phyloP scores from a whole-genome alignment of 2,329 filamentous ascomycete species.

The Penicillium verrucosum region DNA sequence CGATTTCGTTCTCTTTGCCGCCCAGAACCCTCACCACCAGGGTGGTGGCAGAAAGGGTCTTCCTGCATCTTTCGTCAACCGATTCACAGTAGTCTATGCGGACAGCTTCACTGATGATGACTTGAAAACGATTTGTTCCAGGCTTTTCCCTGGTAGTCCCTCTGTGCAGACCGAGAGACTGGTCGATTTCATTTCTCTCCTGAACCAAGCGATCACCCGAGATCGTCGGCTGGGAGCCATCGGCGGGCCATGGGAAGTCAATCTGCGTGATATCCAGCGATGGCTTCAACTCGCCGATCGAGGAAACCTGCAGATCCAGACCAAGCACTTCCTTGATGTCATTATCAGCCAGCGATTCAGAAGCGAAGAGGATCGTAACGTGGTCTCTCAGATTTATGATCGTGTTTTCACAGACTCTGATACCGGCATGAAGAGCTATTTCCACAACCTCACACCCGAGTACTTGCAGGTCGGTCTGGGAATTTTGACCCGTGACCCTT shows the following conservation, averaged over 20 bases:
- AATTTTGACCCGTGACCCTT: conserved; percentile 58
- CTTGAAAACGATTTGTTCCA: conserved; percentile 74
- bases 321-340: conserved; percentile 74
- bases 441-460: conserved; percentile 65
- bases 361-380: conserved; percentile 61
- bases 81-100: conserved; percentile 96
- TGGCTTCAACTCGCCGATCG: conserved; percentile 75
- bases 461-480: conserved; percentile 79
- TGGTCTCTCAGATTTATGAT: conserved; percentile 65
- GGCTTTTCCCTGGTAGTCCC: conserved; percentile 67
- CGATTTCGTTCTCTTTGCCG: conserved; percentile 90
- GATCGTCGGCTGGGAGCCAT: conserved; percentile 52
- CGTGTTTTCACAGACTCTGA: conserved; percentile 56
- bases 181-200: conserved; percentile 74
- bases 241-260: conserved; percentile 91
- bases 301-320: conserved; percentile 58
- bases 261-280: conserved; percentile 81
- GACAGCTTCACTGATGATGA: conserved; percentile 83
- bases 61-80: conserved; percentile 93
- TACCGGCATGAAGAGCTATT: conserved; percentile 56
- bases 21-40: conserved; percentile 96
- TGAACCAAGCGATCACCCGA: conserved; percentile 69
- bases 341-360: conserved; percentile 88
- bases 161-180: conserved; percentile 60
- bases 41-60: conserved; percentile 92